These are phyloP conservation scores for Russula brevipes DNA, from an alignment of 768 basidiomycete species.

Conservation along the genomic window DNA sequence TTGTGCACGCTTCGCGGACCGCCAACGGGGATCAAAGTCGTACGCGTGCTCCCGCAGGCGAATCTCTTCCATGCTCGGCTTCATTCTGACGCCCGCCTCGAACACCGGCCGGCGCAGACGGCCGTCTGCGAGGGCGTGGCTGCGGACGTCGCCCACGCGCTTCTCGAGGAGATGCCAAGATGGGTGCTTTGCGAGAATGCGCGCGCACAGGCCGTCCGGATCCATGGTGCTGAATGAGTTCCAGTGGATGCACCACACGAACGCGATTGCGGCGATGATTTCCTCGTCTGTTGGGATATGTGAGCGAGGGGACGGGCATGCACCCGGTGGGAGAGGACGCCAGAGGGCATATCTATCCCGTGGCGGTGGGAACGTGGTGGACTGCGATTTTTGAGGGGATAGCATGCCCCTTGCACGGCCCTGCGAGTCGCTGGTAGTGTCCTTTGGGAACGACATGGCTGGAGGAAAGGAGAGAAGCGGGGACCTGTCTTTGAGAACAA, in stretches of 20 bases:
- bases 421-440: background rate
- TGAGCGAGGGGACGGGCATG: conserved; percentile 15
- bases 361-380: background rate
- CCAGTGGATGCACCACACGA: conserved; percentile 23
- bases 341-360: background rate
- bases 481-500: background rate
- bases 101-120: conserved; percentile 13
- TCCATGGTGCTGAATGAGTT: conserved; percentile 23
- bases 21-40: conserved; percentile 18
- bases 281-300: conserved; percentile 19
- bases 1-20: conserved; percentile 3
- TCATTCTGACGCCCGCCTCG: conserved; percentile 18
- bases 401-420: background rate
- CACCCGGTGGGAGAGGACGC: conserved; percentile 21
- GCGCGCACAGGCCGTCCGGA: conserved; percentile 9
- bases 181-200: conserved; percentile 9
- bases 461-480: background rate
- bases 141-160: conserved; percentile 14
- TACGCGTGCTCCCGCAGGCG: conserved; percentile 13
- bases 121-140: conserved; percentile 14
- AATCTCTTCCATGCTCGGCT: conserved; percentile 15
- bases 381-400: background rate
- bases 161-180: conserved; percentile 19
- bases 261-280: conserved; percentile 18
- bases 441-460: background rate